A percentile compares a stretch with the other conserved stretches of the same genome.
Conservation (phyloP, 257 asterid species). For the Henckelia pumila region DNA sequence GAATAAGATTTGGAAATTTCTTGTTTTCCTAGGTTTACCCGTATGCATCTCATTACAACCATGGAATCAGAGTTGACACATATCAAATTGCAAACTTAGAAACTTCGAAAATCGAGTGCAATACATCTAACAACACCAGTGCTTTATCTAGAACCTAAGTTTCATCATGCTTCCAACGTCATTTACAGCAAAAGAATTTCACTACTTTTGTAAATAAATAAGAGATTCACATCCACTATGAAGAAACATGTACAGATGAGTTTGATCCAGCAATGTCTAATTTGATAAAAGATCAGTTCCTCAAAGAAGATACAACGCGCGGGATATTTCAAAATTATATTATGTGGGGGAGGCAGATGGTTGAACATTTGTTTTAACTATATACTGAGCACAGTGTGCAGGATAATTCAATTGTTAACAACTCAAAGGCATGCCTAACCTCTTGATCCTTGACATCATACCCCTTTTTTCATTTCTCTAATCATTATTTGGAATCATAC, state of each 20-base stretch:
- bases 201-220: neutral
- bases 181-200: neutral
- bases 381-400: neutral
- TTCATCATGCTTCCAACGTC: neutral
- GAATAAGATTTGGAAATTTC: conserved; percentile 2
- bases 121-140: neutral
- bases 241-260: neutral
- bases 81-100: neutral
- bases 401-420: neutral
- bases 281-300: no score
- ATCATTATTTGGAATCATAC: conserved; percentile 3
- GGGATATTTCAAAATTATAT: neutral
- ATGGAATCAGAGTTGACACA: neutral
- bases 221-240: neutral
- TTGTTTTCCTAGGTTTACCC: conserved; percentile 12
- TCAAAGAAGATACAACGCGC: neutral
- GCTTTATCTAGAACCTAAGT: neutral
- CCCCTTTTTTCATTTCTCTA: conserved; percentile 3
- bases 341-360: neutral
- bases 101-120: no score
- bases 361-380: neutral
- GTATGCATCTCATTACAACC: neutral
- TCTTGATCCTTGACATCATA: neutral
- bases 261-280: neutral
- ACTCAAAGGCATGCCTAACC: conserved; percentile 8